These are phyloP conservation scores for Aristolochia contorta DNA, from an alignment of 164 flowering plant species.

Conservation along the genomic window DNA sequence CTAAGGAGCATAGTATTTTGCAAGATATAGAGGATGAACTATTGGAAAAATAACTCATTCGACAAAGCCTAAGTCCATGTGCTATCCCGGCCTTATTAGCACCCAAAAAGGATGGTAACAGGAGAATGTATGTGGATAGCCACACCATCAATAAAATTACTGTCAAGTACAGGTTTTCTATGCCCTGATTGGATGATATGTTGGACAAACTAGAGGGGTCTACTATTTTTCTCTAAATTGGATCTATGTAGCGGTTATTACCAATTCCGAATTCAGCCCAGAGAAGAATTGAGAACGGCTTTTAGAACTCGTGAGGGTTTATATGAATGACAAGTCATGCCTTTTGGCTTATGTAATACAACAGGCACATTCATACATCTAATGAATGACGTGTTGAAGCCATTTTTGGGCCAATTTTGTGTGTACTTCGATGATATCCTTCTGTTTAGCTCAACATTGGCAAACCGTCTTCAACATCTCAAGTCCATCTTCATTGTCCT, in stretches of 20 bases:
- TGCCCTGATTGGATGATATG: background rate
- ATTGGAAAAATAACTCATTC: background rate
- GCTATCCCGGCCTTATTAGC: background rate
- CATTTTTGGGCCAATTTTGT: too few relatives aligned
- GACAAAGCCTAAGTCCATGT: background rate
- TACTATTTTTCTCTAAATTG: background rate
- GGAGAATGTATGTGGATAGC: background rate
- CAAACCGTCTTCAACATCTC: too few relatives aligned
- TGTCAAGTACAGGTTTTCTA: background rate
- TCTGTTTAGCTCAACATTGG: too few relatives aligned
- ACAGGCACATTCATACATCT: too few relatives aligned
- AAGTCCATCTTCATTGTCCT: too few relatives aligned
- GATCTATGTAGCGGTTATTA: background rate
- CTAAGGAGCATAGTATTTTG: background rate
- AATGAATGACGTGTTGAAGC: too few relatives aligned
- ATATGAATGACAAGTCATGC: too few relatives aligned
- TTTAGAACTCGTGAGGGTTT: too few relatives aligned
- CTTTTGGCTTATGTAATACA: too few relatives aligned
- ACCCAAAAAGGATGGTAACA: background rate
- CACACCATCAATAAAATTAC: background rate
- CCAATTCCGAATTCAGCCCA: background rate
- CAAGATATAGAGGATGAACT: background rate
- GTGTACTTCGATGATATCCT: too few relatives aligned
- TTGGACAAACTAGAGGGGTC: background rate
- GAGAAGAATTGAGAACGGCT: background rate